phyloP scores from a whole-genome alignment of 1,284 basidiomycete species.

The Laetiporus sulphureus region DNA sequence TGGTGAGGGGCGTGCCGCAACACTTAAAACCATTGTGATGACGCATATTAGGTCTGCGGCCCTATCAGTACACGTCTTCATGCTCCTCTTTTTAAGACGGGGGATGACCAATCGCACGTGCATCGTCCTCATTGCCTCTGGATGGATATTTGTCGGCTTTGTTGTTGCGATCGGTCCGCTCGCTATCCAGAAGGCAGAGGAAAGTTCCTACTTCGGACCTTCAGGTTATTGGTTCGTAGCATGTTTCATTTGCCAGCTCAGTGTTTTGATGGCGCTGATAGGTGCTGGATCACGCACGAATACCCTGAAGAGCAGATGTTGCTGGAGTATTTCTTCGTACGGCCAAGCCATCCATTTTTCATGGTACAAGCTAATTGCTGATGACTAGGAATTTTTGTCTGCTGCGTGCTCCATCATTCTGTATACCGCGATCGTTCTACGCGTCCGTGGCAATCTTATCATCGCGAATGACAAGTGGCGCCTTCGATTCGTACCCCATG shows the following conservation, averaged over 20 bases:
- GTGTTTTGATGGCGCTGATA: slow-evolving; percentile 5
- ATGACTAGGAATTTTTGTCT: slow-evolving; percentile 28
- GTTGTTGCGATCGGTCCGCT: slow-evolving; percentile 32
- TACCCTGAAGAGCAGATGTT: slow-evolving; percentile 36
- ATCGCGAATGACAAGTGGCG: slow-evolving; percentile 25
- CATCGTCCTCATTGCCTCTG: slow-evolving; percentile 24
- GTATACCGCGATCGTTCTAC: slow-evolving; percentile 30
- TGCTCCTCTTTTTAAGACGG: slow-evolving; percentile 35
- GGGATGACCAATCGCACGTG: slow-evolving; percentile 18
- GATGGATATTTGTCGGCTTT: slow-evolving; percentile 30
- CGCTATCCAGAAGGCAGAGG: slow-evolving; percentile 25
- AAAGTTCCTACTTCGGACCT: slow-evolving; percentile 37
- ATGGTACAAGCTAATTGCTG: not conserved
- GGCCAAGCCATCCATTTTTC: not conserved
- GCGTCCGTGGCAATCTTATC: slow-evolving; percentile 34
- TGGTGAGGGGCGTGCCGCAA: too few relatives aligned
- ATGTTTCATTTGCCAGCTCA: not conserved
- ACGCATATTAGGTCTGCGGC: slow-evolving; percentile 29
- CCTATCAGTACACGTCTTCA: slow-evolving; percentile 35
- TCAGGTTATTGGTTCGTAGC: slow-evolving; percentile 33
- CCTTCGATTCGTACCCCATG: slow-evolving; percentile 26
- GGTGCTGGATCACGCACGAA: slow-evolving; percentile 42
- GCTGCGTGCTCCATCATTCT: slow-evolving; percentile 28
- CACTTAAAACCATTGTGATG: not conserved
- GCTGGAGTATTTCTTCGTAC: slow-evolving; percentile 42